Conservation (phyloP, 148 eudicot genomes). For the Tetragonia tetragonoides region DNA sequence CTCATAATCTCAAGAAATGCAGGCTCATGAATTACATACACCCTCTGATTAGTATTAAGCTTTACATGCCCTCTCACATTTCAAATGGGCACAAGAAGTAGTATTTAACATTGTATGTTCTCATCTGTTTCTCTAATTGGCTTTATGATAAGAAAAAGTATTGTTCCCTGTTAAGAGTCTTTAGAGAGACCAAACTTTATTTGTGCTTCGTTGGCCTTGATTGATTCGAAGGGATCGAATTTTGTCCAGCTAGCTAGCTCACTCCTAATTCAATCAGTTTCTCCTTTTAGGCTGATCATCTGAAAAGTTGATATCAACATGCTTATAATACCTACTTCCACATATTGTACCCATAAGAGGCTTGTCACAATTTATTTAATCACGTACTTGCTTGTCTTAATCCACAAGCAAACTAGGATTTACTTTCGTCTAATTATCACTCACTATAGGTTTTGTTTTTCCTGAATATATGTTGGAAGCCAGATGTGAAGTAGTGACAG, state of each 20-base stretch:
- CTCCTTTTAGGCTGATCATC: slow-evolving; percentile 3
- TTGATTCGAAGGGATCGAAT: slow-evolving; percentile 11
- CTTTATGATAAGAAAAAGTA: slow-evolving; percentile 16
- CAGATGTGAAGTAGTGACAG: neutral
- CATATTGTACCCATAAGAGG: neutral
- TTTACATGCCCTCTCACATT: neutral
- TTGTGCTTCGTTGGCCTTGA: slow-evolving; percentile 23
- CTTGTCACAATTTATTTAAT: neutral
- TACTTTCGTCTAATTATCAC: neutral
- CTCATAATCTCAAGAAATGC: too few species aligned
- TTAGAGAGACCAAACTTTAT: slow-evolving; percentile 21
- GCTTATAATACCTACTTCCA: slow-evolving; percentile 24
- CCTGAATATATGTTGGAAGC: neutral
- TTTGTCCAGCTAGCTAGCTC: slow-evolving; percentile 19
- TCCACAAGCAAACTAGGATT: neutral
- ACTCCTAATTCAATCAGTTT: slow-evolving; percentile 11
- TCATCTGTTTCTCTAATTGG: neutral
- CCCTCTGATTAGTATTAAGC: too few species aligned
- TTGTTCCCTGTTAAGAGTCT: slow-evolving; percentile 18
- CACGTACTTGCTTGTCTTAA: neutral
- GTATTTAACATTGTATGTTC: neutral
- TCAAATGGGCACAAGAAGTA: slow-evolving; percentile 3
- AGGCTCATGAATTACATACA: too few species aligned
- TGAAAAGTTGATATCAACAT: slow-evolving; percentile 15
- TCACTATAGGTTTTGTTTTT: too few species aligned